A percentile compares a stretch with the other conserved stretches of the same genome.
Evolutionary conservation across 2,329 filamentous ascomycete species (phyloP).

Genomic region (Fusarium acutatum): DNA sequence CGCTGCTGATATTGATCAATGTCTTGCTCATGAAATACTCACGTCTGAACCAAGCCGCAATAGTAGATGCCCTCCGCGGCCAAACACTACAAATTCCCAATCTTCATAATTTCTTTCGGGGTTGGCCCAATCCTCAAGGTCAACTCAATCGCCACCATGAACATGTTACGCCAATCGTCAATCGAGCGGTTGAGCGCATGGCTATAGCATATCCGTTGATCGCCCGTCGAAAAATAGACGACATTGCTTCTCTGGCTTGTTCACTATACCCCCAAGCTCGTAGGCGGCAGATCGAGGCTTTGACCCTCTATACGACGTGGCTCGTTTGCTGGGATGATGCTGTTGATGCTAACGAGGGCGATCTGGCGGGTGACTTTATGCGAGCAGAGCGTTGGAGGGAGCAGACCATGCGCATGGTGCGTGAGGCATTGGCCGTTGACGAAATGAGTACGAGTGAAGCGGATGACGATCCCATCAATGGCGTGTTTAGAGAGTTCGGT

Average conservation of each 20-base stretch:
- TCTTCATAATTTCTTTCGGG: constrained; percentile 35
- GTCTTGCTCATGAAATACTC: constrained; percentile 27
- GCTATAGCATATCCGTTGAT: constrained; percentile 45
- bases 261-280: constrained; percentile 38
- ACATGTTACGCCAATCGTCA: constrained; percentile 28
- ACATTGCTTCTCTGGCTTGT: constrained; percentile 38
- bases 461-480: constrained; percentile 34
- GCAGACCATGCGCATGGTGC: constrained; percentile 32
- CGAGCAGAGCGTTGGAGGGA: constrained; percentile 39
- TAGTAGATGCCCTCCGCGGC: constrained; percentile 39
- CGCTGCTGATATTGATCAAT: not conserved
- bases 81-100: constrained; percentile 42
- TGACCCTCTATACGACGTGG: constrained; percentile 43
- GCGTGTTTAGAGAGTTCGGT: constrained; percentile 38
- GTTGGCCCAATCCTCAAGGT: constrained; percentile 35
- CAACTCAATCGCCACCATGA: constrained; percentile 36
- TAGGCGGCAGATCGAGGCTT: constrained; percentile 23
- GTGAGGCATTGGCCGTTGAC: constrained; percentile 26
- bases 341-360: constrained; percentile 43
- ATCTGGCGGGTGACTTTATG: constrained; percentile 39
- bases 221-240: constrained; percentile 44
- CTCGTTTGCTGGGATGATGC: constrained; percentile 47
- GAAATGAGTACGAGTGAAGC: not conserved
- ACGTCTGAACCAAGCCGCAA: constrained; percentile 26
- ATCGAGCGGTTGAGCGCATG: constrained; percentile 41